phyloP scores from a whole-genome alignment of 2,329 filamentous ascomycete genomes.

The Cytospora leucostoma region DNA sequence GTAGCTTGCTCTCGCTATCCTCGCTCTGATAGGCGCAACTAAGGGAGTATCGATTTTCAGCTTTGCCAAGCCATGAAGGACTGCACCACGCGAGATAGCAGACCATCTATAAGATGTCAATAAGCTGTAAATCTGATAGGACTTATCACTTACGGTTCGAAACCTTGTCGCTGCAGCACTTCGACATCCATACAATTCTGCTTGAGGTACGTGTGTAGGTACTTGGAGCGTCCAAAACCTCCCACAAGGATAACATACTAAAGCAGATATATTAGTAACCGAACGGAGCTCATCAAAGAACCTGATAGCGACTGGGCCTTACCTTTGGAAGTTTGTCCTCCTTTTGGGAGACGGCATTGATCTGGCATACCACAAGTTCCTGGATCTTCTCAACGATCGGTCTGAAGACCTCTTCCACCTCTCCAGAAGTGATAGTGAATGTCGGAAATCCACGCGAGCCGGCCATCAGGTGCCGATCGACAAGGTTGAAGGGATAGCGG shows the following conservation, averaged over 20 bases:
- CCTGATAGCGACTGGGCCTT: background rate
- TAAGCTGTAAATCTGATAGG: accelerated
- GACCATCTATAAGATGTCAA: slow-evolving; percentile 27
- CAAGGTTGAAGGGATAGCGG: background rate
- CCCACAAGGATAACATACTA: slow-evolving; percentile 44
- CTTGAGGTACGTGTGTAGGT: slow-evolving; percentile 33
- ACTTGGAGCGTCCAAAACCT: slow-evolving; percentile 40
- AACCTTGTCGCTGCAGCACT: slow-evolving; percentile 37
- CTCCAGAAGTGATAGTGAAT: slow-evolving; percentile 19
- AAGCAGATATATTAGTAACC: background rate
- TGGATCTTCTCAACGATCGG: slow-evolving; percentile 31
- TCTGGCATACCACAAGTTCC: slow-evolving; percentile 33
- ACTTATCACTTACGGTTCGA: slow-evolving; percentile 38
- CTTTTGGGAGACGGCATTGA: slow-evolving; percentile 27
- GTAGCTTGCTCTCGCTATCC: slow-evolving; percentile 28
- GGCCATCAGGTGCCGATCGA: background rate
- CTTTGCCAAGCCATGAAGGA: slow-evolving; percentile 22
- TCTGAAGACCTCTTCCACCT: slow-evolving; percentile 32
- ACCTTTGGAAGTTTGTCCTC: slow-evolving; percentile 34
- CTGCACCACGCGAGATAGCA: slow-evolving; percentile 31
- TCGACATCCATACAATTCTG: background rate
- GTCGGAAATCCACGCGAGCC: background rate
- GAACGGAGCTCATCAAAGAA: background rate
- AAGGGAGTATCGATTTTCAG: slow-evolving; percentile 3
- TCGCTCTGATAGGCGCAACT: slow-evolving; percentile 13